phyloP scores from a whole-genome alignment of 202 grass and related monocot genomes.

The Zizania palustris region DNA sequence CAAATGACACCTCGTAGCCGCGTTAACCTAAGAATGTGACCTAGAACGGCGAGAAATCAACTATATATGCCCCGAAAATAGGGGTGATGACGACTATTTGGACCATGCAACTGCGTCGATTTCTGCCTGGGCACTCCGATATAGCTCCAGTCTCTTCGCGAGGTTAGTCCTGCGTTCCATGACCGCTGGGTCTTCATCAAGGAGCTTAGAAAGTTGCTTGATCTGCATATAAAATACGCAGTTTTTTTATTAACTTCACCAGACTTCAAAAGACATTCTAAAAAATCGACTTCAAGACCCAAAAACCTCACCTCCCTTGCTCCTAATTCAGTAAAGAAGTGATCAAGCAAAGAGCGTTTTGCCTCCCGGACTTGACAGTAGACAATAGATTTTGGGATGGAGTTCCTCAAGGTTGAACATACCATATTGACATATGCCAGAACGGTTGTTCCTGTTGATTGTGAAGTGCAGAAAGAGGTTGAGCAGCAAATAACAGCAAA shows the following conservation, averaged over 20 bases:
- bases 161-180: constrained; percentile 91
- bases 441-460: constrained; percentile 79
- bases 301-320: constrained; percentile 78
- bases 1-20: constrained; percentile 45
- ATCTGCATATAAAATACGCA: constrained; percentile 51
- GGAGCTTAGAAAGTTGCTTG: constrained; percentile 80
- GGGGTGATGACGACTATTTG: constrained; percentile 56
- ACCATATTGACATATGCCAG: constrained; percentile 95
- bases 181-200: constrained; percentile 95
- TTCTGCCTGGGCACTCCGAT: constrained; percentile 83
- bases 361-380: constrained; percentile 96
- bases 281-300: background rate
- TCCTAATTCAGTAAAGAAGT: constrained; percentile 97
- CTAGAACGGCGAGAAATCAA: constrained; percentile 45
- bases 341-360: constrained; percentile 94
- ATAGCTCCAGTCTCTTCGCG: constrained; percentile 93
- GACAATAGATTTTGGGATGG: constrained; percentile 95
- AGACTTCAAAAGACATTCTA: background rate
- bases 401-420: constrained; percentile 80
- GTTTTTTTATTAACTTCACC: background rate
- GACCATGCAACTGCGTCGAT: constrained; percentile 90
- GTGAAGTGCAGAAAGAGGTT: constrained; percentile 33
- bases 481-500: background rate
- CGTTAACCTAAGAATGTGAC: constrained; percentile 45
- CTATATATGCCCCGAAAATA: constrained; percentile 50